Evolutionary conservation across 1,139 yeast species (phyloP), one percentile per base, ranked within the genome.

Genomic region (Yamadazyma atlantica): DNA sequence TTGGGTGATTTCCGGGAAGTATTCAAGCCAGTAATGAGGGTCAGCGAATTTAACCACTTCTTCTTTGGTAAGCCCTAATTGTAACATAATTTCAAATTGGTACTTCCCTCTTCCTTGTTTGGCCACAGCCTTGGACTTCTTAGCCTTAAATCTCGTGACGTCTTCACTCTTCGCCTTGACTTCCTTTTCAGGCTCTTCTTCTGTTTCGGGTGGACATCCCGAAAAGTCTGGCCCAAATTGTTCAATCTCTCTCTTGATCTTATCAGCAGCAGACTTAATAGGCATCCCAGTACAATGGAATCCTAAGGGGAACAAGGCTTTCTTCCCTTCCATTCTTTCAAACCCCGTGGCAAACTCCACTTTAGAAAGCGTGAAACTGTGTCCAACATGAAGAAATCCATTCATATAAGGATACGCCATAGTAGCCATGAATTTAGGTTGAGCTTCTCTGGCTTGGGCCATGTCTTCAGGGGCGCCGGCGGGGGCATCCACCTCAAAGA

Each of bases 271-370:
- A 13, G 98, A 92, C 69, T 81, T 85, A 62, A 92, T 94, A 41
- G 99, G 98, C 97, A 92, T 85, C 73, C 99, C 99, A 32, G 98
- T 92, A 76, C 98, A 94, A 66, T 92, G 99, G 82, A 92, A 92
- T 38, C 98, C 99, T 44, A 94, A 75, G 36, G 99, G 98, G 69
- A 88, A 92, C 46, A 92, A 71, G 25, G 97, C 96, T 54, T 85
- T 78, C 66, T 85, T 88, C 49, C 97, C 97, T 56, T 78, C 75
- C 92, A 94, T 85, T 66, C 97, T 82, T 67, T 92, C 96, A 58
- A 85, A 94, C 40, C 98, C 97, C 41, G 87, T 75, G 38, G 94
- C 85, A 62, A 85, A 94, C 64, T 94, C 99, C 37, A 82, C 95
- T 67, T 94, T 94, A 42, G 97, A 88, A 52, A 92, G 74, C 29